Evolutionary conservation across 2,329 filamentous ascomycete species (phyloP).

Genomic region (Aurifilum marmelostoma): DNA sequence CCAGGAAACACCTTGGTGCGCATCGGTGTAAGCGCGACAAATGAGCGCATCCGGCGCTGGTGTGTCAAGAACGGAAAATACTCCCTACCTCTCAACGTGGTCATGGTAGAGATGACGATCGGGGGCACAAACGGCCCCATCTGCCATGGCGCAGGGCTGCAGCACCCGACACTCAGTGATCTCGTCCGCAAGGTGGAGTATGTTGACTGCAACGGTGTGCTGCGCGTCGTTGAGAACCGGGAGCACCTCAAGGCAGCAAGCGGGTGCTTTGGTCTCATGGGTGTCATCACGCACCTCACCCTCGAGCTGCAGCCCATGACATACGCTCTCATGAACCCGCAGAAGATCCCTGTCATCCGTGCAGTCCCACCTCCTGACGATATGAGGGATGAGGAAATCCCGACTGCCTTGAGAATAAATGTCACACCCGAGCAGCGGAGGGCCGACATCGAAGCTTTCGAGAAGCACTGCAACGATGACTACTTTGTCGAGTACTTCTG

Average conservation of each 20-base stretch:
- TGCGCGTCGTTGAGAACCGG: conserved; percentile 44
- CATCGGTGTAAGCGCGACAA: conserved; percentile 48
- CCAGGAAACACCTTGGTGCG: conserved; percentile 42
- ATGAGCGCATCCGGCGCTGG: conserved; percentile 51
- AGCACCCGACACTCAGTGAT: conserved; percentile 49
- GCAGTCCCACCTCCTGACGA: conserved; percentile 48
- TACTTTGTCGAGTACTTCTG: conserved; percentile 56
- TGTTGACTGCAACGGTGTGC: conserved; percentile 48
- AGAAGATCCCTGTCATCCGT: conserved; percentile 46
- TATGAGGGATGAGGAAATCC: conserved; percentile 40
- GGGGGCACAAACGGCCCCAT: conserved; percentile 50
- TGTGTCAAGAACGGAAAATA: conserved; percentile 44
- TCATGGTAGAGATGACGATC: conserved; percentile 52
- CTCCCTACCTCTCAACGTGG: conserved; percentile 49
- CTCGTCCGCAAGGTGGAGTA: conserved; percentile 52
- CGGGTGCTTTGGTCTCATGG: conserved; percentile 50
- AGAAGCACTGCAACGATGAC: conserved; percentile 42
- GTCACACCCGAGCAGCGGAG: conserved; percentile 40
- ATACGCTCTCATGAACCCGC: conserved; percentile 49
- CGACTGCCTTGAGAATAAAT: conserved; percentile 40
- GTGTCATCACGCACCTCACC: conserved; percentile 53
- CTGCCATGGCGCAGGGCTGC: conserved; percentile 51
- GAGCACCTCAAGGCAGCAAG: conserved; percentile 46
- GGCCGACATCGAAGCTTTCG: conserved; percentile 42
- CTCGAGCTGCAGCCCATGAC: conserved; percentile 51